phyloP scores from a whole-genome alignment of 768 basidiomycete genomes.

The Tricholoma hemisulphureum region DNA sequence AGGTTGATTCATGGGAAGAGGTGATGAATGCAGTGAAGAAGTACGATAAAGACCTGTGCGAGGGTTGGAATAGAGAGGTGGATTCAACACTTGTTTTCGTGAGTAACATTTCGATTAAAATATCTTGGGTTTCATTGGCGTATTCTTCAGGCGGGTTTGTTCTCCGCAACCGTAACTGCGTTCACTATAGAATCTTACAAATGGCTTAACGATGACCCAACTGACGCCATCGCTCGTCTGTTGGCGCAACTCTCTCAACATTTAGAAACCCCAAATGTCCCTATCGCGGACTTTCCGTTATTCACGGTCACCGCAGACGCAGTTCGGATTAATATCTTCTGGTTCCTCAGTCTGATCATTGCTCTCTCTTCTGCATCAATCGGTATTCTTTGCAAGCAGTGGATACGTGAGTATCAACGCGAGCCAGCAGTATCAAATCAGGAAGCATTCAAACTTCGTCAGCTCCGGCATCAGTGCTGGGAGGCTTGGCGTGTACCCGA shows the following conservation, averaged over 20 bases:
- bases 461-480: slow-evolving; percentile 12
- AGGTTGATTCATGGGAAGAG: background rate
- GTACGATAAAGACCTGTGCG: background rate
- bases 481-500: slow-evolving; percentile 13
- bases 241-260: background rate
- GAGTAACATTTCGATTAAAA: background rate
- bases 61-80: background rate
- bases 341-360: slow-evolving; percentile 30
- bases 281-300: background rate
- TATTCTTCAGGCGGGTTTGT: background rate
- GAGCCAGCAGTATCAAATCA: background rate
- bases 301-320: slow-evolving; percentile 15
- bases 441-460: slow-evolving; percentile 5
- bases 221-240: background rate
- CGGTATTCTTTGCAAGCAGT: slow-evolving; percentile 19
- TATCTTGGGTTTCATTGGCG: background rate
- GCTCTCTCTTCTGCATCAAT: slow-evolving; percentile 25
- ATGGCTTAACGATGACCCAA: background rate
- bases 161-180: background rate
- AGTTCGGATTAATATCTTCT: slow-evolving; percentile 27
- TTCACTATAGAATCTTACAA: background rate
- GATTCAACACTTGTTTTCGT: background rate
- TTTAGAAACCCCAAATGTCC: background rate
- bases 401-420: slow-evolving; percentile 3
- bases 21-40: background rate